Evolutionary conservation across 306 rosid species (phyloP), one percentile per base, ranked within the genome.

Genomic region (Sphenostylis stenocarpa): DNA sequence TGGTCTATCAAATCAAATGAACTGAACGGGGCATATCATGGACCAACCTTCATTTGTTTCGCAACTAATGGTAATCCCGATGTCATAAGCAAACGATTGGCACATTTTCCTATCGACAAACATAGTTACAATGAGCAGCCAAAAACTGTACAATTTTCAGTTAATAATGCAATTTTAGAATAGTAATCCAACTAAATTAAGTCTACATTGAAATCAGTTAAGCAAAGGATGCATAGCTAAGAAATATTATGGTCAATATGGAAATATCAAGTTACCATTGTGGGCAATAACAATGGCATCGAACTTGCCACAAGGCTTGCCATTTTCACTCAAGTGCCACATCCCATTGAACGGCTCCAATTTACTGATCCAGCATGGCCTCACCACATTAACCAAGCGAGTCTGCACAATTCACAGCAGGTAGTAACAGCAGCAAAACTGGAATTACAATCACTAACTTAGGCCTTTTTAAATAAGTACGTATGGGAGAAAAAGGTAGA

Each of bases 241-340:
- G 17, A 13, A 43, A 33, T 48, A 58, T 16, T 44, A 34, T 49
- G 51, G 31, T 72, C 26, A 28, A 24, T 58, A 31, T 58, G 11
- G 38, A 72, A 66, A 73, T 23, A 34, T 14, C 45, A 79, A 17
- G 31, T 41, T 80, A 89, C 96, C 98, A 83, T 94, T 94, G 84
- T 94, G 98, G 15, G 98, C 98, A 73, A 94, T 86, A 84, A 94
- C 96, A 84, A 91, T 80, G 13, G 97, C 89, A 79, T 94, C 96
- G 21, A 94, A 94, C 77, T 79, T 84, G 74, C 98, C 97, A 70
- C 84, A n/a, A 48, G 96, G 96, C 70, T 87, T 90, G 67, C 90
- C 97, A 61, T 91, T 94, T 85, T 94, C 96, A 79, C 96, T 91
- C 83, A 94, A 83, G 85, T 94, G 87, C 98, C 98, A 94, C 88